Evolutionary conservation across 495 filamentous ascomycete species (phyloP), one percentile per base, ranked within the genome.

Genomic region (Ascobolus immersus): DNA sequence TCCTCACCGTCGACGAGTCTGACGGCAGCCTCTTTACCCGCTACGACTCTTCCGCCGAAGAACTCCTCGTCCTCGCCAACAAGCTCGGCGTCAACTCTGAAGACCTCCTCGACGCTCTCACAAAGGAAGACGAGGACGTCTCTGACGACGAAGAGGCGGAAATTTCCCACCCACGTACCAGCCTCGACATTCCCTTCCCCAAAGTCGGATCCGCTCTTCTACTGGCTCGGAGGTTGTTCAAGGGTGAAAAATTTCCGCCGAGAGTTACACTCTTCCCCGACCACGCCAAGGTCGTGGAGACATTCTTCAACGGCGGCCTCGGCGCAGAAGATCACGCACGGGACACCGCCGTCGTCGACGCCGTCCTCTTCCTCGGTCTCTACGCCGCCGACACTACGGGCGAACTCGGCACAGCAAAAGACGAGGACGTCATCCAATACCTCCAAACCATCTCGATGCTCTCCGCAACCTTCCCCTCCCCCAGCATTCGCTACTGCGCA

Each of bases 181-280:
- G 39, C n/a, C 63, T 69, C 11, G 65, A 76, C 14, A 73, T 91
- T 30, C 67, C 69, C 7, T 59, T 90, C 0, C 80, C 81, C 25
- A 65, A 72, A 35, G 64, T 69, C 15, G 77, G 75, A 3, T 61
- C 65, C 9, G 52, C 77, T 3, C 62, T 73, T 23, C 58, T 81
- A 13, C 45, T 67, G 17, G 59, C 61, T 2, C 56, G 61, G 11
- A 31, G 28, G 18, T 15, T 65, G n/a, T 67, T 67, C 37, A 51
- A 55, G 21, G 55, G 51, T 51, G 32, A 59, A 54, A 33, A 50
- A 48, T 12, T 43, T 37, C 17, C 28, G 12, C 58, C 57, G 4
- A 46, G 50, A 2, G 55, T 73, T 32, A 36, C 60, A 13, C 55
- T 80, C 27, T 79, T 73, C 49, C 74, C 76, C 0, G 59, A 70